phyloP scores from a whole-genome alignment of 164 flowering plant species.

The Magnolia sinica region DNA sequence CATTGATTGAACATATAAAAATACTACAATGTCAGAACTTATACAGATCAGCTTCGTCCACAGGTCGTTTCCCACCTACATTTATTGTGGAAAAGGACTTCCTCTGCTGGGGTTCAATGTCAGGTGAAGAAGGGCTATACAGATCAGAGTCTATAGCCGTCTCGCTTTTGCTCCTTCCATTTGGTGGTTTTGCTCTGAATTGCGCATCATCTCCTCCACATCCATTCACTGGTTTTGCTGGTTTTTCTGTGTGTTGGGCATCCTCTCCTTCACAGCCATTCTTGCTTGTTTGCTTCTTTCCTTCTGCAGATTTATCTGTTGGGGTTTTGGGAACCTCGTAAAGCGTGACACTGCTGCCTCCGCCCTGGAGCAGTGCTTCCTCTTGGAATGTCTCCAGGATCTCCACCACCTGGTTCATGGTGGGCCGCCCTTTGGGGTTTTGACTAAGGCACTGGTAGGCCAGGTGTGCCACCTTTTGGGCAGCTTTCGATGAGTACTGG shows the following conservation, averaged over 20 bases:
- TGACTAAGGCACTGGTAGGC: slow-evolving; percentile 93
- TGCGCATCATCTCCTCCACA: slow-evolving; percentile 12
- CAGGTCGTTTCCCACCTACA: slow-evolving; percentile 5
- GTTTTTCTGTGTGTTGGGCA: neutral
- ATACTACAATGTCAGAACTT: slow-evolving; percentile 5
- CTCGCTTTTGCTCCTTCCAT: slow-evolving; percentile 51
- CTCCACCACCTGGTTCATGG: slow-evolving; percentile 81
- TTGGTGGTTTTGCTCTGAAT: slow-evolving; percentile 12
- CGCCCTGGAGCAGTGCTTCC: slow-evolving; percentile 27
- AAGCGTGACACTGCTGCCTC: slow-evolving; percentile 37
- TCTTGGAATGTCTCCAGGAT: slow-evolving; percentile 60
- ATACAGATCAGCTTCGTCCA: slow-evolving; percentile 12
- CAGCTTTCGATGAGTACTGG: slow-evolving; percentile 56
- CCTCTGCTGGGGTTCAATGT: slow-evolving; percentile 13
- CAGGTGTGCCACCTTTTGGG: slow-evolving; percentile 68
- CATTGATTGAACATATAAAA: neutral
- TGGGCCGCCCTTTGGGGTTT: slow-evolving; percentile 89
- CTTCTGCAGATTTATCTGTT: slow-evolving; percentile 1
- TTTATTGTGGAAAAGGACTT: slow-evolving; percentile 17
- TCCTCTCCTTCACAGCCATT: slow-evolving; percentile 14
- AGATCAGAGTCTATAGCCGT: slow-evolving; percentile 35
- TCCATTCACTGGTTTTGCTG: slow-evolving; percentile 1
- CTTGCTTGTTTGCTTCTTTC: slow-evolving; percentile 7
- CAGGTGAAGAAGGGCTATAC: slow-evolving; percentile 26
- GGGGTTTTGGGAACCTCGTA: slow-evolving; percentile 50